Evolutionary conservation across 306 rosid species (phyloP), one percentile per base, ranked within the genome.

Genomic region (Dalbergia cochinchinensis): DNA sequence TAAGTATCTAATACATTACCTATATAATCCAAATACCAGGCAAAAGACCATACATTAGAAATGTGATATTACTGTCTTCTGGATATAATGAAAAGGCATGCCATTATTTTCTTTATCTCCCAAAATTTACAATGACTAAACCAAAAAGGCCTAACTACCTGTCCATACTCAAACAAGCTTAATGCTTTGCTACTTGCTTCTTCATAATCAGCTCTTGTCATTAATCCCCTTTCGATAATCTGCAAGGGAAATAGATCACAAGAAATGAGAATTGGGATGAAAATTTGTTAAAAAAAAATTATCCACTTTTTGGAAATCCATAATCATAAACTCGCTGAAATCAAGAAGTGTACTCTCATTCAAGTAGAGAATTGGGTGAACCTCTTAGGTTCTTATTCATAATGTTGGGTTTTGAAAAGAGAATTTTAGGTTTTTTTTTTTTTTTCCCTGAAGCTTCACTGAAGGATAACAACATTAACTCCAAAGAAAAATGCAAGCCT

Each of bases 101-200:
- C 34, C 37, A 41, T 73, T 73, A 50, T 34, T 19, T 80, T 37
- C 51, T 73, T 45, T 58, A 45, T 47, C 34, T 68, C 44, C 33
- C 13, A 16, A 69, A n/a, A 44, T 55, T 22, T 44, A 73, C 47
- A 80, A 68, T 65, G 9, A 34, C 73, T 9, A 19, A 16, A 41
- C 22, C 65, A 78, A 51, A 54, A 26, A 78, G 69, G 68, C 54
- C 14, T 48, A 48, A 22, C 35, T 90, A 93, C 99, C 97, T 95
- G 99, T 67, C 99, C 99, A 48, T 87, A 95, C 83, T 90, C 89
- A 22, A 95, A 95, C 87, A 93, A 82, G 64, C 84, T 78, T 57
- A 91, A 83, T 37, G 97, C 98, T 80, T 90, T 95, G 72, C 80
- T 77, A 78, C 97, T 95, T 45, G 66, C 99, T 90, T 91, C 98